Base-by-base conservation (phyloP, 208 protist species). In the Trypanosoma grayi region DNA sequence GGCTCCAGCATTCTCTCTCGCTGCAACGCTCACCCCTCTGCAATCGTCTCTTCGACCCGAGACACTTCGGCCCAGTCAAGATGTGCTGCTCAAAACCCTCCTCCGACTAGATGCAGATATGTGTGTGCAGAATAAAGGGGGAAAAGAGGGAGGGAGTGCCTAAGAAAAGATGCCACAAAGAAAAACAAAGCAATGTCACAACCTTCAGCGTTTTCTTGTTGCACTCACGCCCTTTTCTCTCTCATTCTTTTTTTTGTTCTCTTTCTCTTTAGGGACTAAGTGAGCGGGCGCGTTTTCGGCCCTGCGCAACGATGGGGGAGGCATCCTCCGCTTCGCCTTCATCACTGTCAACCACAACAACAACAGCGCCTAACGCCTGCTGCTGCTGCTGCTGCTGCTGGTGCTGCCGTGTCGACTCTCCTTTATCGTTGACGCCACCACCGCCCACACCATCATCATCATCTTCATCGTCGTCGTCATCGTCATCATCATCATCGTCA, bases 1-100 rank as follows among this genome's bases (percentile, higher is more conserved):
- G 66, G 66, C 40, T 72, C 57, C 14, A 72, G 36, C 66, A 72
- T 72, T 41, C 51, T 16, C 34, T 14, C 39, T 43, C 34, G 9
- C 9, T 39, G 9, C 7, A 7, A 39, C 34, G 13, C 34, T 14
- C 34, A 39, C 34, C 14, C 14, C 33, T 64, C 4, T 24, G 4
- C 7, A 18, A 5, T 63, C n/a, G n/a, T 33, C 48, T 39, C 18
- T 50, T 51, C 48, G 51, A 4, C 28, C 41, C 56, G 3, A 51
- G 10, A 16, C 30, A 30, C 18, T 47, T 36, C 20, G n/a, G 13
- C 24, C 18, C 30, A 8, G 43, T 30, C 8, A 14, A 18, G 24
- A 10, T 14, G 10, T 60, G 7, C 9, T 24, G 16, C 34, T n/a
- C 10, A 10, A 22, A 60, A 8, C 16, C 39, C 6, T 27, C 22